Evolutionary conservation across 176 grass and related monocot species (phyloP), one percentile per base, ranked within the genome.

Genomic region (Phoenix dactylifera): DNA sequence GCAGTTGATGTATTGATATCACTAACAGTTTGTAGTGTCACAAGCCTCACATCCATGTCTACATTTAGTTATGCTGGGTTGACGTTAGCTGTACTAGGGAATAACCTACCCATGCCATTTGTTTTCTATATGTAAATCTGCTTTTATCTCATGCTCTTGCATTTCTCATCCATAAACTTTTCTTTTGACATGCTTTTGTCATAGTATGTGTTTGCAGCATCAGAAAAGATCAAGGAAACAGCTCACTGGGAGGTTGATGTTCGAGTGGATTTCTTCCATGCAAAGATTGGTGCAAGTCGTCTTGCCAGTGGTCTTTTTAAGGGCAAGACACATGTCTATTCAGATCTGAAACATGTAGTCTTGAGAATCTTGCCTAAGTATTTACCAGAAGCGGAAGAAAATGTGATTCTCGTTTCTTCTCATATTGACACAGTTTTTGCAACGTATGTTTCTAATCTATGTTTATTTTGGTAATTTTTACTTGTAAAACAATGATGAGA

Each of bases 161-260:
- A 44, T 44, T 44, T 7, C 35, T 12, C 9, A 44, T 48, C 56
- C 7, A 55, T 64, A 17, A 56, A 16, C 19, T 29, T 18, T 54
- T 10, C 15, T 39, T 18, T 54, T 65, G 52, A 91, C 70, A 88
- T 78, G 63, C 62, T 66, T 69, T 74, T 88, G 26, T 55, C 49
- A 76, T 80, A 98, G 93, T 98, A 98, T 86, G 93, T 92, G 54
- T 90, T 90, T 98, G 73, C 83, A 88, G 84, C 78, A 69, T 75
- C 93, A 72, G 87, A 92, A 57, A 78, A 88, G 53, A 92, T 98
- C 82, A 85, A 98, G 84, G 88, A 88, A 77, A 83, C 73, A 22
- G 84, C 87, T 65, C 83, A 92, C 67, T 92, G 93, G 93, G 93
- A 98, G 23, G 93, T 98, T 78, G 87, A 98, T 78, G 93, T 98